Base-by-base conservation (phyloP, 148 eudicot genomes). In the Chenopodium suecicum region DNA sequence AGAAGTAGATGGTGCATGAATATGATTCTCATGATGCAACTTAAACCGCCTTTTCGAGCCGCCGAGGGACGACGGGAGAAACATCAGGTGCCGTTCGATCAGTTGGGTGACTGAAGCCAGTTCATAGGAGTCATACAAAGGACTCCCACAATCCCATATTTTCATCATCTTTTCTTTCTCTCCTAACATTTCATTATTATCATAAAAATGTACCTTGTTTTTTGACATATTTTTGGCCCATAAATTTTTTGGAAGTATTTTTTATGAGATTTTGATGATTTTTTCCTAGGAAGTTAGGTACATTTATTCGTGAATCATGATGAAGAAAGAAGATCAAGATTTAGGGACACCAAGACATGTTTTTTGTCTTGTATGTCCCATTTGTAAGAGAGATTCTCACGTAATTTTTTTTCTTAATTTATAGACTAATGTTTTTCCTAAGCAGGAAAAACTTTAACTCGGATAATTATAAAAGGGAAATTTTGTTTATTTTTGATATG, bases 101-200 rank as follows among this genome's bases (percentile, higher is more conserved):
- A 85, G 77, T 78, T 89, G 78, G 52, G 82, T 77, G 0, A 93
- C 17, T 2, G 91, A 80, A 63, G 82, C 92, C 19, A 93, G 37
- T 73, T 93, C 97, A 71, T 91, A 85, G 10, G 94, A 87, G 82
- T 93, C 97, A 68, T 93, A 93, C 50, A 93, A 82, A 10, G 94
- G 94, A 79, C 93, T 93, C 13, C 90, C 93, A 75, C 97, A 93
- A 82, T 93, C 97, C 97, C 97, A 91, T 77, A 90, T 9, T 12
- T 75, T 25, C 22, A 25, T 25, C 22, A 25, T 32, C 29, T 84
- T 83, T 9, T 67, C 31, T 27, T 81, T 68, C 71, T 67, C 80
- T 68, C 52, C 69, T 54, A 41, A 23, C 50, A 37, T 46, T 46
- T 56, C 62, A 23, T 60, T 54, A 19, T 23, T 47, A 76, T 63